These are phyloP conservation scores for Saccharomycopsis oosterbeekiorum DNA, from an alignment of 805 yeast genomes.

Conservation along the genomic window DNA sequence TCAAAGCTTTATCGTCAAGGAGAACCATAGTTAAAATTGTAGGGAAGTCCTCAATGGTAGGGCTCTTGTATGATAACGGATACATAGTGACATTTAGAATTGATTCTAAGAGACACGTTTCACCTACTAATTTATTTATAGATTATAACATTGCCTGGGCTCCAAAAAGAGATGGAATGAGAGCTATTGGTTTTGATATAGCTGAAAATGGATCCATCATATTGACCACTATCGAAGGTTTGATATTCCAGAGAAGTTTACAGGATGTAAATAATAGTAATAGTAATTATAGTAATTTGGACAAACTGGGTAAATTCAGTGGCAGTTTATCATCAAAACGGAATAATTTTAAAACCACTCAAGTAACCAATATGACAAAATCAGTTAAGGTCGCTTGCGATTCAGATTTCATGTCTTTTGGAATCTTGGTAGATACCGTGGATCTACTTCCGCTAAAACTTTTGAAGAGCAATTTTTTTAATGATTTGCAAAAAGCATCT, in stretches of 20 bases:
- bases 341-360: slow-evolving; percentile 40
- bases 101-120: slow-evolving; percentile 22
- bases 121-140: slow-evolving; percentile 31
- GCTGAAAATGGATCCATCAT: slow-evolving; percentile 61
- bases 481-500: slow-evolving; percentile 48
- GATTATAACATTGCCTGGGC: slow-evolving; percentile 50
- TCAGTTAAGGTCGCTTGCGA: slow-evolving; percentile 60
- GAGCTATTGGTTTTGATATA: slow-evolving; percentile 57
- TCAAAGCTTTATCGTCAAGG: slow-evolving; percentile 37
- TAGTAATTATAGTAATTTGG: slow-evolving; percentile 16
- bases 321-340: slow-evolving; percentile 21
- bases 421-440: slow-evolving; percentile 54
- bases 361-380: slow-evolving; percentile 44
- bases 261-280: slow-evolving; percentile 8
- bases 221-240: slow-evolving; percentile 59
- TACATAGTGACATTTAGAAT: slow-evolving; percentile 36
- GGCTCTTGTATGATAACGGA: slow-evolving; percentile 51
- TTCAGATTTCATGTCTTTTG: slow-evolving; percentile 53
- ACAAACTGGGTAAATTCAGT: slow-evolving; percentile 24
- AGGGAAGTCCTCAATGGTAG: slow-evolving; percentile 34
- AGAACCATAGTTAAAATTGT: slow-evolving; percentile 27
- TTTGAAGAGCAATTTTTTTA: slow-evolving; percentile 34
- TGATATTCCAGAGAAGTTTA: slow-evolving; percentile 36
- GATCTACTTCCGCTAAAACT: slow-evolving; percentile 49
- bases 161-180: slow-evolving; percentile 47